Evolutionary conservation across 2,329 filamentous ascomycete genomes (phyloP).

Genomic region (Aspergillus cejpii): DNA sequence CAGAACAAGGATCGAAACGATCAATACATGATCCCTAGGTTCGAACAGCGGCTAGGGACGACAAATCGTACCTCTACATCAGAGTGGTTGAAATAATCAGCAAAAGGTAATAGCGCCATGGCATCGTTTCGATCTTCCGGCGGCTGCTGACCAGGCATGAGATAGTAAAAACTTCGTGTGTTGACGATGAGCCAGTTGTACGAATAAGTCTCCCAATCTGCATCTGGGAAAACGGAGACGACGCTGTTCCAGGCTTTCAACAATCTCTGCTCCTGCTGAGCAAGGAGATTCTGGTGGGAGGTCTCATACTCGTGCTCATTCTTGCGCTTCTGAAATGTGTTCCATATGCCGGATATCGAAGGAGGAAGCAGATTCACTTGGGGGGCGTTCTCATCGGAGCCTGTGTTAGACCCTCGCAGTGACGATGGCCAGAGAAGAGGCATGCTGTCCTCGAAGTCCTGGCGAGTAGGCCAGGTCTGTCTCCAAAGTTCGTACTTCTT

Average conservation of each 20-base stretch:
- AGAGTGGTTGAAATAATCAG: constrained; percentile 45
- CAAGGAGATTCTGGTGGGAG: constrained; percentile 32
- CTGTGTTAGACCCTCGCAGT: constrained; percentile 32
- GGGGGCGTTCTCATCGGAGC: constrained; percentile 28
- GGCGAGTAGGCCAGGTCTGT: constrained; percentile 57
- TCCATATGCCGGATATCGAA: constrained; percentile 36
- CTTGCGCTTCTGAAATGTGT: constrained; percentile 18
- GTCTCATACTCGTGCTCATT: constrained; percentile 26
- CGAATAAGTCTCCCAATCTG: constrained; percentile 41
- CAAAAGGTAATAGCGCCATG: constrained; percentile 43
- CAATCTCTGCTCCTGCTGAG: constrained; percentile 51
- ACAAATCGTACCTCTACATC: constrained; percentile 34
- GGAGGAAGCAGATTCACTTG: constrained; percentile 27
- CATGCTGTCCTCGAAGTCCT: constrained; percentile 54
- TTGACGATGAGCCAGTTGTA: constrained; percentile 58
- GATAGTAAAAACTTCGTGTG: constrained; percentile 55
- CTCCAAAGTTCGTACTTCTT: constrained; percentile 54
- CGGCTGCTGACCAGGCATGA: constrained; percentile 36
- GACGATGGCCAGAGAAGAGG: constrained; percentile 50
- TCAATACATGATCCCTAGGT: not conserved
- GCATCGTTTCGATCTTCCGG: constrained; percentile 40
- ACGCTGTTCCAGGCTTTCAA: constrained; percentile 46
- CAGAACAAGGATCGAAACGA: not conserved
- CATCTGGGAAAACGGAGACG: constrained; percentile 39
- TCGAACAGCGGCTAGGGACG: not conserved